Conservation (phyloP, 305 asterid genomes). For the Fraxinus xanthoxyloides region DNA sequence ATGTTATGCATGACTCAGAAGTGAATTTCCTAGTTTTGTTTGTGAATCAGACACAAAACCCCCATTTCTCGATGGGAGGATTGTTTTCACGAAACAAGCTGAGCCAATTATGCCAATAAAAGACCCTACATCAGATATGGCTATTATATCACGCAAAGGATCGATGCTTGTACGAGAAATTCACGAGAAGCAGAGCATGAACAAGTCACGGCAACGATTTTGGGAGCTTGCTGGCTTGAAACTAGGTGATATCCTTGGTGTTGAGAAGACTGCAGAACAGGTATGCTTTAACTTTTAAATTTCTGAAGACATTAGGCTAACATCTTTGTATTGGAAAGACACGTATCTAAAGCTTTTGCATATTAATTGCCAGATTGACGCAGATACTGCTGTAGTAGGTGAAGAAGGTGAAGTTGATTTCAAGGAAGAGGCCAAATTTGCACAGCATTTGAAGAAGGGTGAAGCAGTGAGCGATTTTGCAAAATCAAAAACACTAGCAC, state of each 20-base stretch:
- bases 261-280: conserved; percentile 94
- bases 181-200: conserved; percentile 87
- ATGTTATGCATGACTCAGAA: conserved; percentile 21
- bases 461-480: conserved; percentile 91
- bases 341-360: conserved; percentile 28
- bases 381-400: conserved; percentile 93
- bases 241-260: conserved; percentile 92
- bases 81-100: conserved; percentile 93
- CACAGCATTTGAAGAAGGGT: conserved; percentile 80
- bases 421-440: conserved; percentile 87
- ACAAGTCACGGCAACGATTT: conserved; percentile 95
- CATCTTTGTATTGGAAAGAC: neutral
- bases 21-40: conserved; percentile 12
- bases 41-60: conserved; percentile 77
- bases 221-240: conserved; percentile 99
- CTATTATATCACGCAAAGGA: conserved; percentile 90
- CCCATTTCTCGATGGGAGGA: conserved; percentile 94
- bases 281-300: conserved; percentile 34
- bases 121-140: conserved; percentile 99
- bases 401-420: conserved; percentile 97
- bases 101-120: conserved; percentile 92
- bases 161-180: conserved; percentile 80
- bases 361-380: conserved; percentile 68
- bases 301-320: conserved; percentile 8
- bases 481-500: conserved; percentile 64